Evolutionary conservation across 2,329 filamentous ascomycete genomes (phyloP), one percentile per base, ranked within the genome.

Genomic region (Alternaria sp.): DNA sequence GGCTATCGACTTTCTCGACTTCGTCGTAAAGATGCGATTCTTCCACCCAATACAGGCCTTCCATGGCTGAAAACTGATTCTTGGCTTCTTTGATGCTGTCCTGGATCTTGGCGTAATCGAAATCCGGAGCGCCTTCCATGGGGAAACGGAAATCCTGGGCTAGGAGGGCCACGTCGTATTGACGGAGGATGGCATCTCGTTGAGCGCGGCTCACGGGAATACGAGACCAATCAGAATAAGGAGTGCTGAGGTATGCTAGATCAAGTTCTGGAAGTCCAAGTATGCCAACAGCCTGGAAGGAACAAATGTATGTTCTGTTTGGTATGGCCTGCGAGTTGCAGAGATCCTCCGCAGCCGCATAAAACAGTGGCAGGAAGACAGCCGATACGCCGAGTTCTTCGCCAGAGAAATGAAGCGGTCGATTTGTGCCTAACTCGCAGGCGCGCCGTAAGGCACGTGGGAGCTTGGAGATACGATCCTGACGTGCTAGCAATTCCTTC

Each of bases 261-360:
- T 80, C 78, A 9, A 79, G 77, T 53, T 80, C 78, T 6, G 77
- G 72, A 7, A 81, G 71, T 10, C 78, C 78, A 9, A 81, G 78
- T 43, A 81, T 78, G 43, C 79, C 79, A 2, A 77, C 78, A 8
- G 73, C 68, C 60, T 80, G 78, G 60, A 79, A 80, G 6, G 76
- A 78, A 63, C 76, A 73, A 54, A 80, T 72, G 62, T 79, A 80
- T 1, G 70, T 69, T 57, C 75, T 74, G 34, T 60, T 55, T 11
- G 60, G 53, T 36, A 60, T 48, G 18, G 73, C 67, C 10, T 68
- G 62, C 16, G 63, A 44, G 34, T 63, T 60, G 41, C 61, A 64
- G 14, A 79, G 68, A 44, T 79, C 75, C 25, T 72, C 59, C 16
- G 73, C 70, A 14, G 71, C 74, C n/a, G 70, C 72, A 48, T 74